phyloP scores from a whole-genome alignment of 208 protist species.

The Leishmania braziliensis region DNA sequence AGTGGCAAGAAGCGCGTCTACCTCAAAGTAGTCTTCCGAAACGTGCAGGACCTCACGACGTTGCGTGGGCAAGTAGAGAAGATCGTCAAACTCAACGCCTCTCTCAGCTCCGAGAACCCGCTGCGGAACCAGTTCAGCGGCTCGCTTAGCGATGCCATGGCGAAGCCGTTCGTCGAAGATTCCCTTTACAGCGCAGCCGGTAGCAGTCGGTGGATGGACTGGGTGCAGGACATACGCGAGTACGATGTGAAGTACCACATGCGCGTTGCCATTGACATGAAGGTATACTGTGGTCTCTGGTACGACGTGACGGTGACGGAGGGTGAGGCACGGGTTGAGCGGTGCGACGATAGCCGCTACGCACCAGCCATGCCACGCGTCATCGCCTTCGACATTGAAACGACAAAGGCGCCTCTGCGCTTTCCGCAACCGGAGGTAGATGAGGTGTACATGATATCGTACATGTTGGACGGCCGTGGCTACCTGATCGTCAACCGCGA shows the following conservation, averaged over 20 bases:
- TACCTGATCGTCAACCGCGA: constrained; percentile 99
- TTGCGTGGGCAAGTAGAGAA: constrained; percentile 88
- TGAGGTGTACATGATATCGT: constrained; percentile 99
- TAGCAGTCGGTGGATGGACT: constrained; percentile 82
- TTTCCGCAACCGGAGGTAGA: constrained; percentile 99
- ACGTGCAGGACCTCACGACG: constrained; percentile 91
- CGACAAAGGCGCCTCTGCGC: constrained; percentile 98
- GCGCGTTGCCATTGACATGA: constrained; percentile 97
- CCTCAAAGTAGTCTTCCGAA: constrained; percentile 96
- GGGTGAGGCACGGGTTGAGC: constrained; percentile 63
- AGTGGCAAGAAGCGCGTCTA: constrained; percentile 92
- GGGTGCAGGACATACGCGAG: constrained; percentile 98
- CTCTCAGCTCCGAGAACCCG: constrained; percentile 43
- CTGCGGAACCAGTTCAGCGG: constrained; percentile 53
- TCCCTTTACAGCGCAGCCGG: constrained; percentile 27
- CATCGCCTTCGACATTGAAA: constrained; percentile 99
- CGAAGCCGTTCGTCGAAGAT: constrained; percentile 70
- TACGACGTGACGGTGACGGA: constrained; percentile 93
- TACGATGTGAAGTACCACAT: constrained; percentile 99
- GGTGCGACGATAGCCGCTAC: constrained; percentile 88
- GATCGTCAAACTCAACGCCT: constrained; percentile 74
- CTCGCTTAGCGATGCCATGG: constrained; percentile 75
- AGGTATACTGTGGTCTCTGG: constrained; percentile 96
- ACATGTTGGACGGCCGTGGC: constrained; percentile 99
- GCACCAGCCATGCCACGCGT: constrained; percentile 92